phyloP scores from a whole-genome alignment of 2,329 filamentous ascomycete genomes.

The Nannizziopsis barbatae region DNA sequence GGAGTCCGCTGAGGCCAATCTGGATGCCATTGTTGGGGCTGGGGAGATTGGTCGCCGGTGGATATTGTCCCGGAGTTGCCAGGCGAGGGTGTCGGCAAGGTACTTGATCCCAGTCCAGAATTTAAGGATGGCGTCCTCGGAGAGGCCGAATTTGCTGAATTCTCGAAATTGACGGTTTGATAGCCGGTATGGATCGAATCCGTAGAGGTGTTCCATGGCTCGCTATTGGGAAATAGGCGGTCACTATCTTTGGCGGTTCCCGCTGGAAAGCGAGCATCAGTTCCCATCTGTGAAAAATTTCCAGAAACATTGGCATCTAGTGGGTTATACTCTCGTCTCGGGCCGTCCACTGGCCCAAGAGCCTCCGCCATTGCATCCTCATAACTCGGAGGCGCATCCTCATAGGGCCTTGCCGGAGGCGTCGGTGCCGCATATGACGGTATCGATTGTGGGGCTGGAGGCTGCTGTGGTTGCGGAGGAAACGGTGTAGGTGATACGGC shows the following conservation, averaged over 20 bases:
- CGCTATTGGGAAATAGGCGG: conserved; percentile 17
- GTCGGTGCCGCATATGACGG: conserved; percentile 17
- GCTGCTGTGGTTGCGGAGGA: conserved; percentile 29
- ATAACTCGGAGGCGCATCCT: conserved; percentile 87
- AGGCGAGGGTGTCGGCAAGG: background rate
- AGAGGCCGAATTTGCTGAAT: background rate
- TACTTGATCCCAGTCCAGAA: background rate
- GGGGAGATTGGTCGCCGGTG: background rate
- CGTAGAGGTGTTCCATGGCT: conserved; percentile 19
- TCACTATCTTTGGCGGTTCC: conserved; percentile 23
- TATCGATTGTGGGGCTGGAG: conserved; percentile 29
- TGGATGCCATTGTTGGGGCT: background rate
- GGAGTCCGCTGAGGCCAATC: conserved; percentile 7
- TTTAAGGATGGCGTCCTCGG: background rate
- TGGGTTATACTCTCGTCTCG: conserved; percentile 45
- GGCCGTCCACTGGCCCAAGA: conserved; percentile 60
- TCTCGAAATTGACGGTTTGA: conserved; percentile 21
- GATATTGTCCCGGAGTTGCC: background rate
- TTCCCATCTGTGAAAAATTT: conserved; percentile 20
- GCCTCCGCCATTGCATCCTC: conserved; percentile 81
- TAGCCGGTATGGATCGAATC: conserved; percentile 33
- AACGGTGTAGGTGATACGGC: conserved; percentile 18
- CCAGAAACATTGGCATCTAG: conserved; percentile 27
- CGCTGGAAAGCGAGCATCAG: conserved; percentile 31
- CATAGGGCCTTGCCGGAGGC: conserved; percentile 25